Evolutionary conservation across 1,139 yeast species (phyloP).

Genomic region (Geotrichum siamense): DNA sequence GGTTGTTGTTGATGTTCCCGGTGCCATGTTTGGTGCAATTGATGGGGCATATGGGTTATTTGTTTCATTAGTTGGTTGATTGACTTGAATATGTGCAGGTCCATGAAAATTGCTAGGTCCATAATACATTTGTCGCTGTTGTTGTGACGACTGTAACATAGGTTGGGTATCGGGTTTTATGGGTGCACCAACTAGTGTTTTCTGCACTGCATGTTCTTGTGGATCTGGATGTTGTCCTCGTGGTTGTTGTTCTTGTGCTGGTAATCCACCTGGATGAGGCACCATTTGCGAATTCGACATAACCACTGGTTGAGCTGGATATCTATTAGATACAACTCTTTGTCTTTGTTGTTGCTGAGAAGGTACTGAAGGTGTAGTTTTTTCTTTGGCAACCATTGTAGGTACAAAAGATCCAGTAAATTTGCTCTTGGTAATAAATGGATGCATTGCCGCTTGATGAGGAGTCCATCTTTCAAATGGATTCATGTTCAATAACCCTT

Average conservation of each 20-base stretch:
- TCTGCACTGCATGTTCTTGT: constrained; percentile 1
- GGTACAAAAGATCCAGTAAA: constrained; percentile 36
- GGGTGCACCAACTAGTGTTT: neutral
- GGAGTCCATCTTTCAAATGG: constrained; percentile 97
- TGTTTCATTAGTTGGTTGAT: neutral
- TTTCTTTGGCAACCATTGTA: constrained; percentile 15
- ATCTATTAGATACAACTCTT: neutral
- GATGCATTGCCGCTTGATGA: constrained; percentile 88
- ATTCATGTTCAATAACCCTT: constrained; percentile 71
- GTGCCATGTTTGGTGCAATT: neutral
- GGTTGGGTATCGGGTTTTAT: constrained; percentile 7
- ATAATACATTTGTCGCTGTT: constrained; percentile 2
- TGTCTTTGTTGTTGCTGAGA: constrained; percentile 5
- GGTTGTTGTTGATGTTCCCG: no score
- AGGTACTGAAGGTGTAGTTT: neutral
- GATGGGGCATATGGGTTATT: constrained; percentile 4
- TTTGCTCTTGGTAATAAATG: constrained; percentile 55
- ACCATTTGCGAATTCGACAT: neutral
- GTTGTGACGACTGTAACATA: neutral
- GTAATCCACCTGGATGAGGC: constrained; percentile 4
- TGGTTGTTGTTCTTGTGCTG: constrained; percentile 9
- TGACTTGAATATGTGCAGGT: constrained; percentile 8
- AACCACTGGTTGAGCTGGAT: neutral
- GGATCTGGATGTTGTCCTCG: constrained; percentile 6
- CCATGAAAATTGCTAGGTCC: constrained; percentile 6